Conservation (phyloP, 2,329 filamentous ascomycete genomes). For the Rhynchosporium graminicola region DNA sequence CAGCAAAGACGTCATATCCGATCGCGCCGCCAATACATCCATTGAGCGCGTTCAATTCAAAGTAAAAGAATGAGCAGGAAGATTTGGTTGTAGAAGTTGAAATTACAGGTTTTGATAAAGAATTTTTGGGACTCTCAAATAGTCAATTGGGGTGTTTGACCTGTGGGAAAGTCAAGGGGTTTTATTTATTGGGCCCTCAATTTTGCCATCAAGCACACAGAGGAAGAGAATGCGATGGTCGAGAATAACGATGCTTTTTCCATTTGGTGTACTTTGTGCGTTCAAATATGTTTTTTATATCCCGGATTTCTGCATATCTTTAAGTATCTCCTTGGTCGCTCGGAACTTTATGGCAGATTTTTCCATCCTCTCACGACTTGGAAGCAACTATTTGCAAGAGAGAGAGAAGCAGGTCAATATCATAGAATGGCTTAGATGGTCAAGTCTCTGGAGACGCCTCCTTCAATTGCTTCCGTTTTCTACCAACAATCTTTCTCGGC, state of each 20-base stretch:
- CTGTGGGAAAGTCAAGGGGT: slow-evolving; percentile 20
- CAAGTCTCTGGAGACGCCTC: background rate
- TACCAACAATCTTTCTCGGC: background rate
- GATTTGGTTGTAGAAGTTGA: slow-evolving; percentile 17
- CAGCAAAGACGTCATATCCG: slow-evolving; percentile 4
- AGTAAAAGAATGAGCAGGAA: slow-evolving; percentile 5
- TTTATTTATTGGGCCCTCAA: slow-evolving; percentile 22
- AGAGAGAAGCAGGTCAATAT: slow-evolving; percentile 7
- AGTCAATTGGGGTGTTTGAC: slow-evolving; percentile 26
- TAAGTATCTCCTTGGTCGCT: too few relatives aligned
- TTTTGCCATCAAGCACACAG: slow-evolving; percentile 10
- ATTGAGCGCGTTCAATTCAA: slow-evolving; percentile 18
- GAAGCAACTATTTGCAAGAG: too few relatives aligned
- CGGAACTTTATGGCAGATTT: too few relatives aligned
- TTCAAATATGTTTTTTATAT: background rate
- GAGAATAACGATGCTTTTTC: slow-evolving; percentile 13
- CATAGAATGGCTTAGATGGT: slow-evolving; percentile 18
- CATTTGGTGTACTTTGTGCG: slow-evolving; percentile 7
- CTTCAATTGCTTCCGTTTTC: background rate
- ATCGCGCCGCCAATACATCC: slow-evolving; percentile 30
- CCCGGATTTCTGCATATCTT: too few relatives aligned
- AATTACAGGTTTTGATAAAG: slow-evolving; percentile 23
- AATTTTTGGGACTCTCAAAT: slow-evolving; percentile 15
- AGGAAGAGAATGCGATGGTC: slow-evolving; percentile 21
- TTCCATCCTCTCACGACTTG: too few relatives aligned